These are phyloP conservation scores for Colletotrichum sp. DNA, from an alignment of 2,329 filamentous ascomycete genomes.

Conservation along the genomic window DNA sequence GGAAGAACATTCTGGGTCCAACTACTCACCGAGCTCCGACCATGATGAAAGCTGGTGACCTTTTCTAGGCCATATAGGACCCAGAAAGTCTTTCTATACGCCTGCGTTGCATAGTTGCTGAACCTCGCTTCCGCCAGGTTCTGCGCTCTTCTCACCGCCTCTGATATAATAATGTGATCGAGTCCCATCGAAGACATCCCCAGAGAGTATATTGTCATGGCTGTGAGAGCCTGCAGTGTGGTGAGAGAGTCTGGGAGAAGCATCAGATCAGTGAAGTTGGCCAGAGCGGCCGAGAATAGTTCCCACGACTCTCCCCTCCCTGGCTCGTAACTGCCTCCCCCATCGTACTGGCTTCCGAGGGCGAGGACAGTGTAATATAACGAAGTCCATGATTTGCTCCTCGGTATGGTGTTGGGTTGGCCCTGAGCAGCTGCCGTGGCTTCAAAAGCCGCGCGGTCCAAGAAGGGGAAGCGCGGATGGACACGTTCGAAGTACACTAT, in stretches of 20 bases:
- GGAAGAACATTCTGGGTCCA: neutral
- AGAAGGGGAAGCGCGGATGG: conserved; percentile 41
- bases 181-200: conserved; percentile 27
- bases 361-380: conserved; percentile 37
- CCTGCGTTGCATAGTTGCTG: conserved; percentile 7
- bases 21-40: conserved; percentile 34
- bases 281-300: conserved; percentile 24
- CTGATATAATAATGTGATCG: conserved; percentile 32
- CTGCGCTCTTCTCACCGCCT: conserved; percentile 34
- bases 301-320: conserved; percentile 23
- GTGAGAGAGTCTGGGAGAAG: conserved; percentile 33
- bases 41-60: conserved; percentile 31
- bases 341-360: conserved; percentile 36
- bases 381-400: conserved; percentile 31
- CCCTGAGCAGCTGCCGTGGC: neutral
- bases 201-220: conserved; percentile 32
- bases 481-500: conserved; percentile 40
- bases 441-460: conserved; percentile 27
- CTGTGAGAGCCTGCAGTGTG: conserved; percentile 33
- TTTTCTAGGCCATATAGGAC: conserved; percentile 45
- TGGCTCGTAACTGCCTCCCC: conserved; percentile 23
- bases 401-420: neutral
- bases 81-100: conserved; percentile 42
- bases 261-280: conserved; percentile 37
- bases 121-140: conserved; percentile 28